These are phyloP conservation scores for Violaceomyces palustris DNA, from an alignment of 1,284 basidiomycete genomes.

Conservation along the genomic window DNA sequence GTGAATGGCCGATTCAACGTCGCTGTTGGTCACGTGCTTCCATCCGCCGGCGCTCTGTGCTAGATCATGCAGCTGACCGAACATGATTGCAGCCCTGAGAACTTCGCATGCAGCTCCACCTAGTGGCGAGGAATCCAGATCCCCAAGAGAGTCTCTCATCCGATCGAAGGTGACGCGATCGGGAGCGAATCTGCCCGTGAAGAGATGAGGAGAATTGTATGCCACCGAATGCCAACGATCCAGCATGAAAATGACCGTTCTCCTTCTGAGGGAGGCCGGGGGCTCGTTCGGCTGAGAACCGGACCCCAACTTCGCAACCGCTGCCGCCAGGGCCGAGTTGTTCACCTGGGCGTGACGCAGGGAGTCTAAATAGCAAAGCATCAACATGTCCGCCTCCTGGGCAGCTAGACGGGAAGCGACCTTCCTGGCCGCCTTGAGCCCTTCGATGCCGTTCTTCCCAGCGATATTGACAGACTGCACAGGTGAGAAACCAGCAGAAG, in stretches of 20 bases:
- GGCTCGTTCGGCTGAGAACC: constrained; percentile 7
- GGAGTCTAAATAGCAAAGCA: constrained; percentile 33
- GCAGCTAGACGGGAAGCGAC: constrained; percentile 11
- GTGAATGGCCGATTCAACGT: constrained; percentile 27
- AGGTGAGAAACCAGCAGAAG: constrained; percentile 15
- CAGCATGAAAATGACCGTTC: constrained; percentile 26
- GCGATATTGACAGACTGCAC: neutral
- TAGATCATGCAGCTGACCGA: constrained; percentile 24
- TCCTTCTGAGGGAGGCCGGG: constrained; percentile 15
- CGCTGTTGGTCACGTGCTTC: constrained; percentile 21
- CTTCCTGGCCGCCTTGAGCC: constrained; percentile 11
- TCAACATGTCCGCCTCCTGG: constrained; percentile 29
- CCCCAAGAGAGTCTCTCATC: constrained; percentile 21
- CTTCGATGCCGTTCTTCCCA: neutral
- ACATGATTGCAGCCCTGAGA: constrained; percentile 22
- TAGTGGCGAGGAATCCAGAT: constrained; percentile 12
- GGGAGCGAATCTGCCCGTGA: constrained; percentile 21
- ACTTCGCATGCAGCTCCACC: constrained; percentile 20
- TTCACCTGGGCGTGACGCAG: constrained; percentile 27
- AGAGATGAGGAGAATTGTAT: constrained; percentile 22
- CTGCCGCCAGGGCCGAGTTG: constrained; percentile 29
- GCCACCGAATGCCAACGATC: constrained; percentile 34
- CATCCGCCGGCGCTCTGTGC: constrained; percentile 24
- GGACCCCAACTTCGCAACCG: constrained; percentile 29
- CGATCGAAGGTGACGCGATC: constrained; percentile 17